These are phyloP conservation scores for Kwoniella sp. DNA, from an alignment of 768 basidiomycete genomes.

Conservation along the genomic window DNA sequence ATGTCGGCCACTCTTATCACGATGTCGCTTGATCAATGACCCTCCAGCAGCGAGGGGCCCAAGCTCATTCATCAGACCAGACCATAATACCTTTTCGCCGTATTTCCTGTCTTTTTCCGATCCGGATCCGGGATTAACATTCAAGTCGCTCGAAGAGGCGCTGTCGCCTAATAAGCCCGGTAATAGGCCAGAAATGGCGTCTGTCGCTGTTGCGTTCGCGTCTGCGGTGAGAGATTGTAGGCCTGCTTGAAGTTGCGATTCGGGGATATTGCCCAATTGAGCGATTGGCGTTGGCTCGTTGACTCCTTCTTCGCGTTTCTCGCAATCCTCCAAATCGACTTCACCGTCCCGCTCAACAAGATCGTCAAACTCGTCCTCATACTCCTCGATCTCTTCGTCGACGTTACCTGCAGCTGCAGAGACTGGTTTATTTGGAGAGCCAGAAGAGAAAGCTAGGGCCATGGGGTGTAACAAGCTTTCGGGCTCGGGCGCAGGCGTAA, in stretches of 20 bases:
- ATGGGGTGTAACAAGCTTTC: not conserved
- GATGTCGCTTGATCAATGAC: slow-evolving; percentile 7
- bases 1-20: not conserved
- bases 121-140: not conserved
- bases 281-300: not conserved
- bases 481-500: not conserved
- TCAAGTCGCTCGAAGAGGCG: not conserved
- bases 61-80: slow-evolving; percentile 6
- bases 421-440: no score
- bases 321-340: slow-evolving; percentile 7
- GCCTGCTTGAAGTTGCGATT: not conserved
- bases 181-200: not conserved
- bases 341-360: slow-evolving; percentile 3
- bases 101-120: slow-evolving; percentile 1
- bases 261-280: not conserved
- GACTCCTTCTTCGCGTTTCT: slow-evolving; percentile 3
- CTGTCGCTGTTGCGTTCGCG: not conserved
- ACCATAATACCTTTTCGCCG: slow-evolving; percentile 22
- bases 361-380: slow-evolving; percentile 10
- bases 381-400: not conserved
- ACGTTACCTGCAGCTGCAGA: not conserved
- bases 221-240: not conserved
- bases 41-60: not conserved
- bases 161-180: not conserved
- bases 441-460: no score